These are phyloP conservation scores for Excoecaria cochinchinensis DNA, from an alignment of 345 rosid genomes.

Conservation along the genomic window DNA sequence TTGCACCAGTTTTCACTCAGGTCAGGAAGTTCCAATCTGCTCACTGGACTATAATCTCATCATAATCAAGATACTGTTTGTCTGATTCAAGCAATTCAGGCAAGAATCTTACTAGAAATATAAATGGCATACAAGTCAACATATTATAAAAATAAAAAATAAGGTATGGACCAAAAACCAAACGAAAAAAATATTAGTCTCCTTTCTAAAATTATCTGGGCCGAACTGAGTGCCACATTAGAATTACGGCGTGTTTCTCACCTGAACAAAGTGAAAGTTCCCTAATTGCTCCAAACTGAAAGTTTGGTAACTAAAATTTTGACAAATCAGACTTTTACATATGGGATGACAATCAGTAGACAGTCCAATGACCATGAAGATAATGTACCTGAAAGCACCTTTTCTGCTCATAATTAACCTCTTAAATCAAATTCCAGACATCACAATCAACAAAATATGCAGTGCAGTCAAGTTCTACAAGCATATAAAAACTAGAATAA, in stretches of 20 bases:
- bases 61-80: not conserved
- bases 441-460: not conserved
- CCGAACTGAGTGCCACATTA: not conserved
- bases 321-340: not conserved
- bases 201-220: not conserved
- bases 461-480: not conserved
- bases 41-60: not conserved
- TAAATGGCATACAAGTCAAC: not conserved
- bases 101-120: not conserved
- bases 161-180: not conserved
- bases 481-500: not conserved
- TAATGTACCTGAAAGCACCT: not conserved
- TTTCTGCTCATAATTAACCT: not conserved
- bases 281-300: not conserved
- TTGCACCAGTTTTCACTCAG: not conserved
- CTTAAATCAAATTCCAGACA: not conserved
- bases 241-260: not conserved
- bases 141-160: not conserved
- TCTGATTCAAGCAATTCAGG: not conserved
- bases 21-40: not conserved
- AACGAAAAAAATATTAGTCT: not conserved
- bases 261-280: not conserved
- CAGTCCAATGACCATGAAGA: not conserved
- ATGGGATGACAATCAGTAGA: not conserved
- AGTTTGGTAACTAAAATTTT: not conserved